phyloP scores from a whole-genome alignment of 1,139 yeast species.

The Sporopachydermia cereana region DNA sequence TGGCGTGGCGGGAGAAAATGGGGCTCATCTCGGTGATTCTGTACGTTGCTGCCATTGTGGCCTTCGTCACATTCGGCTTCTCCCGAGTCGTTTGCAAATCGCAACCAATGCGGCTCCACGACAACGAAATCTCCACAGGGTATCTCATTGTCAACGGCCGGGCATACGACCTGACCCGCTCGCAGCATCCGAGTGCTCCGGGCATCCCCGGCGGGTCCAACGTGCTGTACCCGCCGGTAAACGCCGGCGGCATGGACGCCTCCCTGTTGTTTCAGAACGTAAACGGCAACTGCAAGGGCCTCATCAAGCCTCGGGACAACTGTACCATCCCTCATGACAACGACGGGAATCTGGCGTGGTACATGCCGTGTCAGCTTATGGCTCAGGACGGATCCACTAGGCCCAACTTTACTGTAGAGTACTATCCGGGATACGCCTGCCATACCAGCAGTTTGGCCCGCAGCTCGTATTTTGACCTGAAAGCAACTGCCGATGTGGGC shows the following conservation, averaged over 20 bases:
- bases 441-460: conserved; percentile 70
- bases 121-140: conserved; percentile 46
- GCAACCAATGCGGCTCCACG: conserved; percentile 39
- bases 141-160: conserved; percentile 71
- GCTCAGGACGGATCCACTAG: conserved; percentile 57
- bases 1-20: conserved; percentile 95
- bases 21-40: conserved; percentile 70
- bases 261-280: conserved; percentile 88
- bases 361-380: conserved; percentile 80
- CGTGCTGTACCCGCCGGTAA: conserved; percentile 68
- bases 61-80: conserved; percentile 85
- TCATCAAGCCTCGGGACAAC: conserved; percentile 63
- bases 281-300: conserved; percentile 80
- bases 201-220: conserved; percentile 62
- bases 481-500: conserved; percentile 62
- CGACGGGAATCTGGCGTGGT: conserved; percentile 73
- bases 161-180: conserved; percentile 57
- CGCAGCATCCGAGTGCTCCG: conserved; percentile 70
- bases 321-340: conserved; percentile 58
- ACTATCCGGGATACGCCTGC: conserved; percentile 82
- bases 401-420: conserved; percentile 49
- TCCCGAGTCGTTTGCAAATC: conserved; percentile 71
- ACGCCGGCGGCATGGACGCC: conserved; percentile 87
- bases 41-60: conserved; percentile 66
- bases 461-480: conserved; percentile 47